Base-by-base conservation (phyloP, 1,284 basidiomycete genomes). In the Microbotryum silenes-acaulis region DNA sequence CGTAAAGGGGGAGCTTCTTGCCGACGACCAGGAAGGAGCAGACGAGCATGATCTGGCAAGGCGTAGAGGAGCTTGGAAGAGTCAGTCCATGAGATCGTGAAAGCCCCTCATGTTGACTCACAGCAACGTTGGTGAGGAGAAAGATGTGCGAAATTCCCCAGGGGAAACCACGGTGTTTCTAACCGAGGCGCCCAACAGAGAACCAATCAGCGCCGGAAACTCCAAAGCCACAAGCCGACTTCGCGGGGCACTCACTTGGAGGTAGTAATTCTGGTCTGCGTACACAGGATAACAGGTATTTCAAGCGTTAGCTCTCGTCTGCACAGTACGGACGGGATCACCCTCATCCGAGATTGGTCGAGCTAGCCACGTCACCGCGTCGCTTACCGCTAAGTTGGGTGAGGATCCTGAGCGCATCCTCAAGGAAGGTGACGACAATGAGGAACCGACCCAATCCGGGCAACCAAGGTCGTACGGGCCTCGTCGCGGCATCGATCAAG, bases 391-490 rank as follows among this genome's bases (percentile, higher is more conserved):
- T 20, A 4, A 69, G 50, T 50, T 69, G 67, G 14, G 65, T 67
- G 10, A 69, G 44, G 46, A 69, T 69, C 70, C 94, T 81, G 74
- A 96, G 78, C 14, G 94, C 91, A 76, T 98, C 94, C 80, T 99
- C 94, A 75, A 94, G 79, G 79, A 99, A 99, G 6, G 94, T 99
- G 50, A 96, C 91, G 59, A 99, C 91, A 76, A 98, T 98, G 68
- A 99, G 79, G 78, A 97, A 97, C 69, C 96, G 84, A 65, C 92
- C 96, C 75, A 97, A 86, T 55, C 91, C 87, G 33, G 96, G 94
- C 72, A 99, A 82, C 76, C 94, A 87, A 56, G 96, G 96, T 76
- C 88, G 87, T 77, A 97, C 81, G 33, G 96, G 94, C 74, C 97
- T 91, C 8, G 91, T 86, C 78, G 89, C 88, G 68, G 88, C 85